A percentile compares a stretch with the other conserved stretches of the same genome.
Conservation (phyloP, 2,329 filamentous ascomycete species). For the Ophiostoma populinum region DNA sequence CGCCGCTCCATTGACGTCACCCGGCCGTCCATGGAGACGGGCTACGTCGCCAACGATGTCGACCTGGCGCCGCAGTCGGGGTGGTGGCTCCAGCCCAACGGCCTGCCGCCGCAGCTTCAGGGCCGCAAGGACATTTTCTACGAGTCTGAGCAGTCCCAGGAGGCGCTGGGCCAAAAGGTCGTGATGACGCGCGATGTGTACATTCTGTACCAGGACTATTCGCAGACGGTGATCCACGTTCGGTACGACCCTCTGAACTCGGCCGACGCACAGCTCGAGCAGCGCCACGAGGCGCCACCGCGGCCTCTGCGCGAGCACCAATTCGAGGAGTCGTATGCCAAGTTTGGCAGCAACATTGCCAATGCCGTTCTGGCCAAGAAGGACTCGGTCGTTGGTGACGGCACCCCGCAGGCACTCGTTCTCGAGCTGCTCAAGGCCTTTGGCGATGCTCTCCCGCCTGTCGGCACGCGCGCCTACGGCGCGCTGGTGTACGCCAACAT, state of each 20-base stretch:
- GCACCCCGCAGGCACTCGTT: constrained; percentile 62
- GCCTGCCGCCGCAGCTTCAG: constrained; percentile 66
- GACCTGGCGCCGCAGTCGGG: constrained; percentile 56
- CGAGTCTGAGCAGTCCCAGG: constrained; percentile 63
- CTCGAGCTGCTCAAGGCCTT: constrained; percentile 61
- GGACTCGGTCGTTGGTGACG: constrained; percentile 68
- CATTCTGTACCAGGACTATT: constrained; percentile 90
- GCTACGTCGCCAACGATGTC: constrained; percentile 75
- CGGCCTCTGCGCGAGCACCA: constrained; percentile 76
- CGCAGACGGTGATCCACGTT: constrained; percentile 74
- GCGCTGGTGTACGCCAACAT: constrained; percentile 88
- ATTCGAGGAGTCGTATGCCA: constrained; percentile 69
- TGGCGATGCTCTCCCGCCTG: constrained; percentile 56
- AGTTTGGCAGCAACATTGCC: constrained; percentile 63
- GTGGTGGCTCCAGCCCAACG: constrained; percentile 78
- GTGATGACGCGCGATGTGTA: constrained; percentile 65
- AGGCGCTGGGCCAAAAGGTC: constrained; percentile 51
- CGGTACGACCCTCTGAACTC: constrained; percentile 61
- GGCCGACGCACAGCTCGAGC: constrained; percentile 57
- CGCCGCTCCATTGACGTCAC: constrained; percentile 56
- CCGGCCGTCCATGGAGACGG: constrained; percentile 59
- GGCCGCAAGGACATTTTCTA: constrained; percentile 67
- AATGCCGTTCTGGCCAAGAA: constrained; percentile 55
- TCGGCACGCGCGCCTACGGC: constrained; percentile 81
- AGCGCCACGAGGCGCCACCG: constrained; percentile 74